Evolutionary conservation across 2,329 filamentous ascomycete species (phyloP), one percentile per base, ranked within the genome.

Genomic region (Aquanectria penicillioides): DNA sequence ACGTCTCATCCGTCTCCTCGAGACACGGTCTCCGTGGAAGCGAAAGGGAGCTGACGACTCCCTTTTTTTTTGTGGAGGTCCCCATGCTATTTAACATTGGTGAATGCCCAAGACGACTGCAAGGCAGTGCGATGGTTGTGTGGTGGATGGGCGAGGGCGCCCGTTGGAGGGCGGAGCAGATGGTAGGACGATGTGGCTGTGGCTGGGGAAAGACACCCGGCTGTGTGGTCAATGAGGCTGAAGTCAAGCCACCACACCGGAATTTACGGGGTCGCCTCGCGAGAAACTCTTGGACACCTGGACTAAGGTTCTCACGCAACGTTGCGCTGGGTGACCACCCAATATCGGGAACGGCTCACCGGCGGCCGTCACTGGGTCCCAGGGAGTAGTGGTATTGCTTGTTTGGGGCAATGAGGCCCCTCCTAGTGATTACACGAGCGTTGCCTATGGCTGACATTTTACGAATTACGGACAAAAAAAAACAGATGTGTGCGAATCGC

Each of bases 271-370:
- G 28, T 11, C 23, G 17, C 37, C 31, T 34, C n/a, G 9, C 33
- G 20, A 28, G 37, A 29, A 28, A 17, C 17, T 22, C 38, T 23
- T 28, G 23, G 22, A 23, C 34, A 25, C 20, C 38, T 52, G 48
- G 23, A 41, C 49, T 56, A 60, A 47, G 44, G 57, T 55, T 61
- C 62, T 57, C 37, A 57, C 57, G 54, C 62, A 69, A 68, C 66
- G 66, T 68, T 68, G 64, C 66, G 51, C 41, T 28, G 46, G 51
- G 55, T 53, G 47, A 34, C 43, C 38, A 34, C 49, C n/a, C 40
- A 54, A 48, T 43, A 46, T 47, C 31, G 61, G 41, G 47, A 52
- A 15, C 47, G 26, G 40, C 9, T 12, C 23, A 20, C 40, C 12
- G 22, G 25, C 40, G 6, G 13, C 41, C 17, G 48, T 46, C 47